Conservation (phyloP, 1,284 basidiomycete genomes). For the Moesziomyces sp. region DNA sequence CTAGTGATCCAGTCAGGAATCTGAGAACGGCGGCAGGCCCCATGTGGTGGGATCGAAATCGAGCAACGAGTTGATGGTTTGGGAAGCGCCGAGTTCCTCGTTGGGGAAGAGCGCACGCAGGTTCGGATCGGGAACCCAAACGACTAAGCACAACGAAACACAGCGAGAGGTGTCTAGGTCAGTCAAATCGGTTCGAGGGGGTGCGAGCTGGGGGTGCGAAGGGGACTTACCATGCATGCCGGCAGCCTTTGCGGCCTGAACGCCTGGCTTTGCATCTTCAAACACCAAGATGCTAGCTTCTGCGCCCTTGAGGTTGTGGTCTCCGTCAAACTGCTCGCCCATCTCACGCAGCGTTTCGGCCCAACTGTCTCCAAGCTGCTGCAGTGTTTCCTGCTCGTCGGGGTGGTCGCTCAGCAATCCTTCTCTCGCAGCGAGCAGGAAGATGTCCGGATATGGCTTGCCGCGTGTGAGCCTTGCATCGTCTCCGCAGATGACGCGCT, state of each 20-base stretch:
- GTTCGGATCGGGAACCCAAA: constrained; percentile 65
- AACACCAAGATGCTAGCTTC: constrained; percentile 66
- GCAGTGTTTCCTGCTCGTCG: constrained; percentile 12
- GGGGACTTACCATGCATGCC: constrained; percentile 62
- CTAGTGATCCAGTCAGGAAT: constrained; percentile 2
- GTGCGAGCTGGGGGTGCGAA: too few relatives aligned
- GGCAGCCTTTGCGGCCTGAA: constrained; percentile 61
- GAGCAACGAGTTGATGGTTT: constrained; percentile 59
- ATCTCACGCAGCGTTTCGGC: constrained; percentile 41
- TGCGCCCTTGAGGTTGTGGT: constrained; percentile 40
- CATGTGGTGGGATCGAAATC: constrained; percentile 63
- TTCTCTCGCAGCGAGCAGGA: constrained; percentile 63
- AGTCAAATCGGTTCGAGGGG: neutral
- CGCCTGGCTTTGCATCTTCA: constrained; percentile 66
- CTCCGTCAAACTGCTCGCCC: constrained; percentile 54
- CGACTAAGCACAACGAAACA: constrained; percentile 37
- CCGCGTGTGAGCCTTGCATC: constrained; percentile 58
- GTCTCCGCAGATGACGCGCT: constrained; percentile 64
- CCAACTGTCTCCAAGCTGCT: constrained; percentile 34
- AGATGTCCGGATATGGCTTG: constrained; percentile 67
- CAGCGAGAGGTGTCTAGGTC: neutral
- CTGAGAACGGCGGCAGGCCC: constrained; percentile 61
- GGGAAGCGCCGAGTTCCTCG: constrained; percentile 55
- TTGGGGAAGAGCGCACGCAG: constrained; percentile 40
- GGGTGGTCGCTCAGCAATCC: constrained; percentile 51